phyloP scores from a whole-genome alignment of 306 rosid species.

The Cicer judaicum region DNA sequence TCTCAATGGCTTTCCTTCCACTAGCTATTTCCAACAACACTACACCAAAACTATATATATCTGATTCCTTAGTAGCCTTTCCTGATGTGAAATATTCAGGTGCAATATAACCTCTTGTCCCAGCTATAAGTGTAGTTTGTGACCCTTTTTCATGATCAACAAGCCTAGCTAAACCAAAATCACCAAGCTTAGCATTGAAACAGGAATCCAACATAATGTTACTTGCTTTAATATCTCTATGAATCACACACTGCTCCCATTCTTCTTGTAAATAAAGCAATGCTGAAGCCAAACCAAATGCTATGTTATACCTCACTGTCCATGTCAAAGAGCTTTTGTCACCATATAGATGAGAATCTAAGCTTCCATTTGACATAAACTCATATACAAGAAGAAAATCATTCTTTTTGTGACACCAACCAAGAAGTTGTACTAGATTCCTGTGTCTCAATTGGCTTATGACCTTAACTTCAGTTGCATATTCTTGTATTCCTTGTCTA shows the following conservation, averaged over 20 bases:
- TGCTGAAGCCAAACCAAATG: conserved; percentile 49
- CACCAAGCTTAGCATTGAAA: conserved; percentile 54
- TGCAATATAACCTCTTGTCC: conserved; percentile 55
- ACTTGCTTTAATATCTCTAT: conserved; percentile 60
- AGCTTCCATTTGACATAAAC: conserved; percentile 54
- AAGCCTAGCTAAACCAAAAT: conserved; percentile 56
- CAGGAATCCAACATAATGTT: conserved; percentile 56
- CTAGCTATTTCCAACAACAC: conserved; percentile 51
- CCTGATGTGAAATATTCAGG: conserved; percentile 50
- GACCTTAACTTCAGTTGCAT: conserved; percentile 51
- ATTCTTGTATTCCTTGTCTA: conserved; percentile 48
- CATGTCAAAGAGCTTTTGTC: conserved; percentile 33
- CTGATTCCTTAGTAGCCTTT: conserved; percentile 49
- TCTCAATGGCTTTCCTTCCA: conserved; percentile 45
- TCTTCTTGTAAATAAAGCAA: conserved; percentile 54
- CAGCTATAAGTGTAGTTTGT: conserved; percentile 45
- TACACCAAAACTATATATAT: conserved; percentile 51
- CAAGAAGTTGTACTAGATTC: conserved; percentile 52
- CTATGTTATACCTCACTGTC: conserved; percentile 47
- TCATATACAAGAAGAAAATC: conserved; percentile 52
- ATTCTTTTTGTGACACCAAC: conserved; percentile 56
- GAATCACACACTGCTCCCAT: conserved; percentile 57
- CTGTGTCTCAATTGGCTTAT: conserved; percentile 51
- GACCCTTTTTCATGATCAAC: conserved; percentile 51
- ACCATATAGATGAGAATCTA: conserved; percentile 50